These are phyloP conservation scores for Colletotrichum sp. DNA, from an alignment of 2,329 filamentous ascomycete genomes.

Conservation along the genomic window DNA sequence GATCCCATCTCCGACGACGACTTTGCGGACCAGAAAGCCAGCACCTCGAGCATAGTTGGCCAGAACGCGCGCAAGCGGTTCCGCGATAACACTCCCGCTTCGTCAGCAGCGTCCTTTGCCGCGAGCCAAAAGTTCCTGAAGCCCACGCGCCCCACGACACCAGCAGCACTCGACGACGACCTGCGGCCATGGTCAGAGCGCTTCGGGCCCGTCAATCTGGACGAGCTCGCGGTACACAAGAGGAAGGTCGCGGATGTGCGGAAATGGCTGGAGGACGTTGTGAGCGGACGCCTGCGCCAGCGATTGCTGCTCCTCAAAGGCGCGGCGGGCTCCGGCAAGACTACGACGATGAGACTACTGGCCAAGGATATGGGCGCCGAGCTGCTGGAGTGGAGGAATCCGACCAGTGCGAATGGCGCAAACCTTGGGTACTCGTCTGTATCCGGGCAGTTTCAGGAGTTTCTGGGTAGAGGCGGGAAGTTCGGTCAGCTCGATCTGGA, in stretches of 20 bases:
- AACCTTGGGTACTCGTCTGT: conserved; percentile 71
- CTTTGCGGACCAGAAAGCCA: conserved; percentile 54
- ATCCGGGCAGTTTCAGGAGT: conserved; percentile 88
- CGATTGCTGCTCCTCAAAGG: conserved; percentile 86
- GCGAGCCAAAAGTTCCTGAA: conserved; percentile 59
- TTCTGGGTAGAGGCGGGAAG: conserved; percentile 80
- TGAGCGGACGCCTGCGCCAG: conserved; percentile 69
- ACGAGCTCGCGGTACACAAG: conserved; percentile 93
- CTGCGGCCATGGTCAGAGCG: conserved; percentile 85
- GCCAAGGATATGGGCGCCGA: conserved; percentile 79
- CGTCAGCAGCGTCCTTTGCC: conserved; percentile 20
- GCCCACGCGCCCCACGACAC: conserved; percentile 38
- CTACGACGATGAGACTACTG: conserved; percentile 81
- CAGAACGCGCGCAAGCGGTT: conserved; percentile 61
- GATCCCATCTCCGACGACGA: conserved; percentile 67
- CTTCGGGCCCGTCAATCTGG: conserved; percentile 75
- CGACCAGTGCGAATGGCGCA: conserved; percentile 63
- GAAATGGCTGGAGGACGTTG: conserved; percentile 79
- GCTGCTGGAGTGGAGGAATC: conserved; percentile 91
- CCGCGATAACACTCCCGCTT: conserved; percentile 34
- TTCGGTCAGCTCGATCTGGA: conserved; percentile 72
- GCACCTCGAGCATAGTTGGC: conserved; percentile 59
- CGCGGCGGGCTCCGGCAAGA: conserved; percentile 90
- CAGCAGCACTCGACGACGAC: conserved; percentile 52
- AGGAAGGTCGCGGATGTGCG: conserved; percentile 89